Percentiles rank a stretch among this genome's conserved stretches.
These are phyloP conservation scores for Naganishia vaughanmartiniae DNA, from an alignment of 768 basidiomycete species.

Conservation along the genomic window DNA sequence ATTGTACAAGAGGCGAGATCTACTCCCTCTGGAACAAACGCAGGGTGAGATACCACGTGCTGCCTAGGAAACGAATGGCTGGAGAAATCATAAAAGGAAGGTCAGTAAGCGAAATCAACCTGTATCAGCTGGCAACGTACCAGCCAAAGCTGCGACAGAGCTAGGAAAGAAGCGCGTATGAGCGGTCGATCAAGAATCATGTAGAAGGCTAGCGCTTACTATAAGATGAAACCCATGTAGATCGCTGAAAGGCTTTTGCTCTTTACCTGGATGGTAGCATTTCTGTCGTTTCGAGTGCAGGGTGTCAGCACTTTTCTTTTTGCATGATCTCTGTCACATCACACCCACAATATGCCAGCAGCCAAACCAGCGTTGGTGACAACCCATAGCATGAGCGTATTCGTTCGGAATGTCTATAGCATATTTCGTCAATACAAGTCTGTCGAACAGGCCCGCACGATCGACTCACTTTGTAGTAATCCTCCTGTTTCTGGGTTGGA, in stretches of 20 bases:
- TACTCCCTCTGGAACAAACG: conserved; percentile 88
- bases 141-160: conserved; percentile 80
- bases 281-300: conserved; percentile 42
- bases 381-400: conserved; percentile 82
- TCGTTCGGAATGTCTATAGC: conserved; percentile 32
- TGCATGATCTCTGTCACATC: not conserved
- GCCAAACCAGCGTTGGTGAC: conserved; percentile 75
- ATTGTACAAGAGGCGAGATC: conserved; percentile 10
- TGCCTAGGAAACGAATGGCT: conserved; percentile 84
- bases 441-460: conserved; percentile 46
- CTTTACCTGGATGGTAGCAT: conserved; percentile 58
- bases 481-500: conserved; percentile 49
- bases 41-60: conserved; percentile 75
- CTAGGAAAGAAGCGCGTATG: conserved; percentile 28
- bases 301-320: not conserved
- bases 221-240: conserved; percentile 85
- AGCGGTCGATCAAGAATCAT: not conserved
- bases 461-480: conserved; percentile 55
- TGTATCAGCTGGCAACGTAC: conserved; percentile 58
- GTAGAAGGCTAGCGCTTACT: conserved; percentile 43
- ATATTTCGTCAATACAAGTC: conserved; percentile 30
- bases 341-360: conserved; percentile 68
- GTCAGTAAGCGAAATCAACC: conserved; percentile 8
- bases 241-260: conserved; percentile 64
- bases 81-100: not conserved